Evolutionary conservation across 495 filamentous ascomycete genomes (phyloP).

Genomic region (Hypomontagnella monticulosa): DNA sequence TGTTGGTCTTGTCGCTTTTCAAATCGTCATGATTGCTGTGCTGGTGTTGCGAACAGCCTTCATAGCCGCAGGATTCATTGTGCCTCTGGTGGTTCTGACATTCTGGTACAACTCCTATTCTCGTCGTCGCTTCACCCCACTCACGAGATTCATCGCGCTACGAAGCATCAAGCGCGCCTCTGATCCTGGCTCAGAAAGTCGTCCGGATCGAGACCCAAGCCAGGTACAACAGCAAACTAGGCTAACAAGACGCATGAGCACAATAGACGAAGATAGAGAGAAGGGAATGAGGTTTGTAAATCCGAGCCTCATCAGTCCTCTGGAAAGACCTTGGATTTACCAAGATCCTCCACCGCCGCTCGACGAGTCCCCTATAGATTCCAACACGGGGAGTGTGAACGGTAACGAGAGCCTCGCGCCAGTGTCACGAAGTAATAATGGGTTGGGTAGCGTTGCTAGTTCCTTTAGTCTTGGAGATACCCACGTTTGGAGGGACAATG

Average conservation of each 20-base stretch:
- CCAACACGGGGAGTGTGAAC: constrained; percentile 20
- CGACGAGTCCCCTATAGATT: constrained; percentile 28
- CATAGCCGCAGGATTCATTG: constrained; percentile 72
- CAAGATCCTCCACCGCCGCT: constrained; percentile 56
- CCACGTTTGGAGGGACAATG: constrained; percentile 61
- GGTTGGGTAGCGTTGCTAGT: constrained; percentile 46
- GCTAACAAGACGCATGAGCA: constrained; percentile 54
- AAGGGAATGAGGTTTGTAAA: constrained; percentile 74
- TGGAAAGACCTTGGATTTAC: constrained; percentile 64
- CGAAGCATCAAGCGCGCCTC: constrained; percentile 68
- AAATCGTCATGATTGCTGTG: constrained; percentile 88
- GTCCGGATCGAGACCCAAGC: constrained; percentile 60
- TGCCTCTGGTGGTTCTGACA: constrained; percentile 79
- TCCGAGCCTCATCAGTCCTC: constrained; percentile 73
- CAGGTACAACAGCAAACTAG: constrained; percentile 46
- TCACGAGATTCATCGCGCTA: constrained; percentile 92
- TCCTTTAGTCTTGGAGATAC: constrained; percentile 66
- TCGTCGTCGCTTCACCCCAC: constrained; percentile 76
- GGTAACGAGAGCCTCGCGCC: constrained; percentile 20
- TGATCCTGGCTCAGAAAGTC: constrained; percentile 43
- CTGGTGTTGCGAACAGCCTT: constrained; percentile 79
- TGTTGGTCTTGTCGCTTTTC: constrained; percentile 84
- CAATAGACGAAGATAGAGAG: constrained; percentile 73
- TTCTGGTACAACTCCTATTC: constrained; percentile 88
- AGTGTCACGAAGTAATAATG: constrained; percentile 14